Percentiles rank a stretch among this genome's conserved stretches.
Conservation (phyloP, 768 basidiomycete genomes). For the Mycena filopes region DNA sequence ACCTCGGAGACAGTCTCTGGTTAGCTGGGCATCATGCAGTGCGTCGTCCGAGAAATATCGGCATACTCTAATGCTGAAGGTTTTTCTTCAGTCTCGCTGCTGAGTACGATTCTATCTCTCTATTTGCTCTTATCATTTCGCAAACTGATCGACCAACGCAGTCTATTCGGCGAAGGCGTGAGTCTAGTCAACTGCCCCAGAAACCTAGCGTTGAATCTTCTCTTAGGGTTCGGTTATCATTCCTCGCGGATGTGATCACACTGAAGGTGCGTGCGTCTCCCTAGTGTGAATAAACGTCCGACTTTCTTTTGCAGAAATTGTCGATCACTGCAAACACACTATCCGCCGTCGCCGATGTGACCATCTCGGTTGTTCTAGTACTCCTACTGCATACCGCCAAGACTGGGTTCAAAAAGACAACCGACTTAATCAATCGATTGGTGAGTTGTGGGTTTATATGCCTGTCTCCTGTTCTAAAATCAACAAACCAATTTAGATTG, state of each 20-base stretch:
- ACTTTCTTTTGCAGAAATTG: not conserved
- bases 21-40: no score
- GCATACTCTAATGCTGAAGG: no score
- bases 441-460: not conserved
- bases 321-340: conserved; percentile 4
- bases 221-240: no score
- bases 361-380: conserved; percentile 1
- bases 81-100: no score
- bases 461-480: not conserved
- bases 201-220: no score
- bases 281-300: not conserved
- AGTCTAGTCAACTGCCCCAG: no score
- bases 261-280: not conserved
- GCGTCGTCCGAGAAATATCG: no score
- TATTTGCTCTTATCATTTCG: no score
- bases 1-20: no score
- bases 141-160: no score
- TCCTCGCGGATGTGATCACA: not conserved
- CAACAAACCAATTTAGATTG: not conserved
- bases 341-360: not conserved
- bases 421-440: conserved; percentile 18
- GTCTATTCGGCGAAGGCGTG: no score
- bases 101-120: no score
- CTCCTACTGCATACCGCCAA: not conserved
- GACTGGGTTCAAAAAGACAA: conserved; percentile 15